Percentiles rank a stretch among this genome's conserved stretches.
Evolutionary conservation across 208 protist species (phyloP).

Genomic region (Wallacemonas sp.): DNA sequence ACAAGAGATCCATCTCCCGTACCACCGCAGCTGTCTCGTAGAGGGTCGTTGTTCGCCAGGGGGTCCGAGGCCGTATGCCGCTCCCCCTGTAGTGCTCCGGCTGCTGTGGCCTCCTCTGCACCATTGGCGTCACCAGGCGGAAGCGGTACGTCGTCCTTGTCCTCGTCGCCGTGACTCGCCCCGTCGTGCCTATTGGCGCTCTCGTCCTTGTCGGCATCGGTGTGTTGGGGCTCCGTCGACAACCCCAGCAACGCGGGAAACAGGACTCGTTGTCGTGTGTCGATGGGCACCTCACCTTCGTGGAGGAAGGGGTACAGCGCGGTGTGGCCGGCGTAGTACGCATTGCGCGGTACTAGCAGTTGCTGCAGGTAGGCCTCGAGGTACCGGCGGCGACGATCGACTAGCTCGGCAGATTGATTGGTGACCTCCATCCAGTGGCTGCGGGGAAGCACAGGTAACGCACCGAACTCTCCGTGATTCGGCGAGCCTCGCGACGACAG

Average conservation of each 20-base stretch:
- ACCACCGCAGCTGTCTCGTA: no score
- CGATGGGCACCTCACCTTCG: slow-evolving; percentile 67
- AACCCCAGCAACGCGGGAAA: slow-evolving; percentile 1
- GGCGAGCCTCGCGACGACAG: slow-evolving; percentile 33
- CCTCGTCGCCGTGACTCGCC: not conserved
- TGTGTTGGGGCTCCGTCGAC: not conserved
- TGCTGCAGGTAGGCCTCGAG: slow-evolving; percentile 88
- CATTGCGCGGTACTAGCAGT: slow-evolving; percentile 69
- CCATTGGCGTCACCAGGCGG: no score
- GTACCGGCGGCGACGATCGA: slow-evolving; percentile 70
- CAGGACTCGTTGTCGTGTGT: not conserved
- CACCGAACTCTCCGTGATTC: slow-evolving; percentile 66
- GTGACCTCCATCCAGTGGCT: slow-evolving; percentile 88
- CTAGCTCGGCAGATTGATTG: slow-evolving; percentile 78
- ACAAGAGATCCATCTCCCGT: no score
- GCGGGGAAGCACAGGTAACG: slow-evolving; percentile 70
- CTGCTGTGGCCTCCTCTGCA: no score
- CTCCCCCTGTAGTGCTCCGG: no score
- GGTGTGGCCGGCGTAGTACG: slow-evolving; percentile 71
- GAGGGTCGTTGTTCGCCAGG: no score
- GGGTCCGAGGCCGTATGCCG: no score
- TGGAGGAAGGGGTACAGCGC: slow-evolving; percentile 78
- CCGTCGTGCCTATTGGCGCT: not conserved
- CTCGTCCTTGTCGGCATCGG: not conserved
- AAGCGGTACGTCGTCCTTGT: no score